These are phyloP conservation scores for Paramecium primaurelia DNA, from an alignment of 73 alveolate genomes.

Conservation along the genomic window DNA sequence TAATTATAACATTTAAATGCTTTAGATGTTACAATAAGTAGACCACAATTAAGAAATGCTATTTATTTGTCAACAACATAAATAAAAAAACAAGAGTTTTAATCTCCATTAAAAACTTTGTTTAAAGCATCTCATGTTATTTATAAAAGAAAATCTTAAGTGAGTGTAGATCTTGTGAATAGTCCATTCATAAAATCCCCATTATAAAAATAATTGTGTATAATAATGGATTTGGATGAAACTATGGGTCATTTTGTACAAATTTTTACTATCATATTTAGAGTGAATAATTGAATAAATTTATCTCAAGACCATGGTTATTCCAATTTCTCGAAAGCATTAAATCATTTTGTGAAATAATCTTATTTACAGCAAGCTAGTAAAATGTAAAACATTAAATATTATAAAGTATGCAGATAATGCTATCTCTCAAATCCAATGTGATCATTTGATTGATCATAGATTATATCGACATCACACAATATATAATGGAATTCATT, in stretches of 20 bases:
- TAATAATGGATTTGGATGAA: not conserved
- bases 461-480: constrained; percentile 87
- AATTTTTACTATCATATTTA: not conserved
- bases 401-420: not conserved
- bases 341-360: not conserved
- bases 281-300: not conserved
- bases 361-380: not conserved
- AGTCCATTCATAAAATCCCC: not conserved
- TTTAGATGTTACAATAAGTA: not conserved
- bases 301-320: not conserved
- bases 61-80: not conserved
- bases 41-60: not conserved
- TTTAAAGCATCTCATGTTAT: not conserved
- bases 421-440: not conserved
- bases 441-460: not conserved
- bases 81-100: not conserved
- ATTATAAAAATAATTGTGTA: not conserved
- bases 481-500: constrained; percentile 49
- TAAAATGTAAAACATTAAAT: not conserved
- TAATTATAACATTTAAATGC: not conserved
- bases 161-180: not conserved
- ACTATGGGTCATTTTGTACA: not conserved
- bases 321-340: not conserved
- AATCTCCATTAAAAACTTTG: not conserved
- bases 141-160: not conserved